Evolutionary conservation across 345 rosid species (phyloP), one percentile per base, ranked within the genome.

Genomic region (Turritis glabra): DNA sequence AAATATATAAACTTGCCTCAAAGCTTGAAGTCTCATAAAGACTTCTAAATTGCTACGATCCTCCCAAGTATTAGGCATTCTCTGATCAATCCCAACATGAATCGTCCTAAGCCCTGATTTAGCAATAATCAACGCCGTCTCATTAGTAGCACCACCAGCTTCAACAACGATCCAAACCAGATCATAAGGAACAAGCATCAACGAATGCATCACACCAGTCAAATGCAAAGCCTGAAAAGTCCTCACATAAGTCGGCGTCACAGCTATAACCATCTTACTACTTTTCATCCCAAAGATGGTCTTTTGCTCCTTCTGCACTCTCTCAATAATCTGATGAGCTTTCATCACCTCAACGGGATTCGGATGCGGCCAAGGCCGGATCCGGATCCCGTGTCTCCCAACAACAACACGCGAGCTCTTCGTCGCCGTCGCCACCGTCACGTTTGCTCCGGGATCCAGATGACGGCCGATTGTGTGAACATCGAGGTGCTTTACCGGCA

Each of bases 321-420:
- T 82, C 79, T 88, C 93, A 7, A 96, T 92, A 46, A 96, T 88
- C 83, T 64, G 83, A 64, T 96, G 99, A 33, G 99, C 99, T 74
- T 81, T 87, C 96, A 96, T 88, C 12, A 96, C 97, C 78, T 96
- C 99, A 8, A 69, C 32, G 72, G 98, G 93, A 74, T 90, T 77
- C 52, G 99, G 99, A 56, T 92, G 99, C 14, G 99, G 99, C 99
- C 98, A 96, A 2, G 98, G 96, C 46, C 99, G 94, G 90, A 96
- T 92, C 89, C 97, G 90, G 89, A 96, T 96, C 87, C 99, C 99
- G 65, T 96, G 99, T 33, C 99, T 85, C 13, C 99, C 99, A 0
- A 92, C 99, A 8, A 90, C 87, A 8, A 96, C 98, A 25, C 97
- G 75, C 4, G 98, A 90, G 70, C 79, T 85, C 17, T 77, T 75